Conservation (phyloP, 805 yeast genomes). For the Candida saitoana region DNA sequence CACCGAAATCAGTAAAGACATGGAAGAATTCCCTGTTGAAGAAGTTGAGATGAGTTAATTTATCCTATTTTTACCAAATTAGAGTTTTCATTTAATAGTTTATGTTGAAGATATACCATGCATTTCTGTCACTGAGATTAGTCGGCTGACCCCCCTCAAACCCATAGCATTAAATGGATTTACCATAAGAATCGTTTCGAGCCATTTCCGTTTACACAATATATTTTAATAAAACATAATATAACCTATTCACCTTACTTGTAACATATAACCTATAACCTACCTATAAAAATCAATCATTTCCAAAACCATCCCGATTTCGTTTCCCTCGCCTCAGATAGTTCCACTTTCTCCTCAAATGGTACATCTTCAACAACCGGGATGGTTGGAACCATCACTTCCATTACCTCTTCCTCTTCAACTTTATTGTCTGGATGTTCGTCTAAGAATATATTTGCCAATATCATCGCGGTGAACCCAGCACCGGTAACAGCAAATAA, state of each 20-base stretch:
- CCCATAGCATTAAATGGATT: too few relatives aligned
- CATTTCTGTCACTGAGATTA: too few relatives aligned
- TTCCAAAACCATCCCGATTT: conserved; percentile 1
- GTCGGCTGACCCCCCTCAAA: too few relatives aligned
- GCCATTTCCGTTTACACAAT: too few relatives aligned
- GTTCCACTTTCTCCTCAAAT: not conserved
- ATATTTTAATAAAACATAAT: too few relatives aligned
- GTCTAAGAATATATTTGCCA: conserved; percentile 17
- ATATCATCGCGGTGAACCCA: conserved; percentile 18
- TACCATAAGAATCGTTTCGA: too few relatives aligned
- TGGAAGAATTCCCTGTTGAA: conserved; percentile 20
- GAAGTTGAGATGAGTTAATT: conserved; percentile 18
- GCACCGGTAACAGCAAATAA: conserved; percentile 25
- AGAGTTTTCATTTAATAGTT: too few relatives aligned
- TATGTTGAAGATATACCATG: too few relatives aligned
- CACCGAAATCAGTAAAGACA: conserved; percentile 30
- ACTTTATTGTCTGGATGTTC: conserved; percentile 1
- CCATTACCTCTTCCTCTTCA: not conserved
- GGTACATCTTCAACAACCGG: not conserved
- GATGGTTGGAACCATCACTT: not conserved
- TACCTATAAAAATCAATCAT: not conserved
- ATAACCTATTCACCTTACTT: not conserved
- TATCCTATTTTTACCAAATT: too few relatives aligned
- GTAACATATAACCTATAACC: not conserved
- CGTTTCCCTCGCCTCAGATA: not conserved